phyloP scores from a whole-genome alignment of 148 eudicot species.

The Chenopodium formosanum region DNA sequence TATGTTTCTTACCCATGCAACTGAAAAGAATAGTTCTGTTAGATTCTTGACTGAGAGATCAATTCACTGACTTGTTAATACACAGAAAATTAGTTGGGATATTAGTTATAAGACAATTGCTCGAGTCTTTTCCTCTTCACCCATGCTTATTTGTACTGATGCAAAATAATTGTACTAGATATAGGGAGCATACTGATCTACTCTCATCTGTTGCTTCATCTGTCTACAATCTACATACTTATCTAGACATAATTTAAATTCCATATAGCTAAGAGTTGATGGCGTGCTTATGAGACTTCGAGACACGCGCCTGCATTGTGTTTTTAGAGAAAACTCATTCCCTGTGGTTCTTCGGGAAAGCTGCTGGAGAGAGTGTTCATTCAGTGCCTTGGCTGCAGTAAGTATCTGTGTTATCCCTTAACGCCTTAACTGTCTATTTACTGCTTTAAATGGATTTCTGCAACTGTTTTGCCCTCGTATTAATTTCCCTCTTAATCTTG shows the following conservation, averaged over 20 bases:
- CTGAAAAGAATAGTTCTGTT: background rate
- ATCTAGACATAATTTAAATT: slow-evolving; percentile 17
- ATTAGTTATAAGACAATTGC: background rate
- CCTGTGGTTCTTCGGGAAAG: slow-evolving; percentile 72
- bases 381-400: slow-evolving; percentile 66
- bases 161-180: background rate
- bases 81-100: background rate
- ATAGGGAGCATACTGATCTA: background rate
- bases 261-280: slow-evolving; percentile 85
- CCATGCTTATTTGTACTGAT: background rate
- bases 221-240: background rate
- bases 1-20: background rate
- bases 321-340: slow-evolving; percentile 43
- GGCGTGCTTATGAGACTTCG: slow-evolving; percentile 93
- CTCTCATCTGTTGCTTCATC: background rate
- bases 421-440: slow-evolving; percentile 2
- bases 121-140: background rate
- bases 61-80: background rate
- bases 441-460: background rate
- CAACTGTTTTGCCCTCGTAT: background rate
- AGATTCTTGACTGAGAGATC: background rate
- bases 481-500: slow-evolving; percentile 24
- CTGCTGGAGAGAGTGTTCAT: slow-evolving; percentile 92
- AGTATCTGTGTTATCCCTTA: slow-evolving; percentile 28
- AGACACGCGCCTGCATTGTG: slow-evolving; percentile 79